Evolutionary conservation across 2,329 filamentous ascomycete species (phyloP).

Genomic region (Paracoccidioides lutzii): DNA sequence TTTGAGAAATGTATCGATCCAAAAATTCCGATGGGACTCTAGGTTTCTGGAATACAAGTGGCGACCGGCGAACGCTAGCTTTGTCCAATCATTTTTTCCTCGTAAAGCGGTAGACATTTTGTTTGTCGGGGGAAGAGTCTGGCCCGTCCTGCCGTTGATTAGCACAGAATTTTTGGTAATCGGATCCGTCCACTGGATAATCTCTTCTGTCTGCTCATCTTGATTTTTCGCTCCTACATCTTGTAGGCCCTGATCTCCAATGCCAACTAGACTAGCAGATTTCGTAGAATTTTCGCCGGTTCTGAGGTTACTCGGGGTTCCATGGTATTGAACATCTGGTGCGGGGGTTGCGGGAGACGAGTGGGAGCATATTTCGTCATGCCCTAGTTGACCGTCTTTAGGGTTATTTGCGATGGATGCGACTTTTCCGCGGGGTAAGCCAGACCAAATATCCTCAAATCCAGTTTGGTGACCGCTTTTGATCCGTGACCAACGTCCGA

Average conservation of each 20-base stretch:
- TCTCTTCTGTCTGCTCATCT: conserved; percentile 15
- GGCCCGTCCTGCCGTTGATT: conserved; percentile 25
- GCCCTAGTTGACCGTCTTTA: neutral
- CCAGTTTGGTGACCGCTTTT: conserved; percentile 22
- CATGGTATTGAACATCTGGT: neutral
- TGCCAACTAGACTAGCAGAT: neutral
- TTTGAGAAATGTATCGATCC: conserved; percentile 49
- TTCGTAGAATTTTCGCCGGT: neutral
- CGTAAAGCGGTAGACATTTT: conserved; percentile 9
- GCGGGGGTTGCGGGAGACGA: neutral
- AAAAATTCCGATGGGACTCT: conserved; percentile 24
- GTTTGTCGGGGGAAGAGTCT: conserved; percentile 15
- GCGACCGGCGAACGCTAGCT: conserved; percentile 2
- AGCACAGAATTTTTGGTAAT: conserved; percentile 31
- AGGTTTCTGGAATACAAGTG: neutral
- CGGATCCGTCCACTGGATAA: conserved; percentile 48
- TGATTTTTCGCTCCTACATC: conserved; percentile 2
- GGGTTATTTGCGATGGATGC: neutral
- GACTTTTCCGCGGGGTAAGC: conserved; percentile 8
- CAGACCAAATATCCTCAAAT: conserved; percentile 12
- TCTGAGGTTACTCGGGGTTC: neutral
- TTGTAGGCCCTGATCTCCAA: neutral
- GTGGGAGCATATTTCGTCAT: neutral
- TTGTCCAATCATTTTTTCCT: conserved; percentile 4
- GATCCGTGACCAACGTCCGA: conserved; percentile 30